A percentile compares a stretch with the other conserved stretches of the same genome.
Conservation (phyloP, 345 rosid species). For the Salix purpurea region DNA sequence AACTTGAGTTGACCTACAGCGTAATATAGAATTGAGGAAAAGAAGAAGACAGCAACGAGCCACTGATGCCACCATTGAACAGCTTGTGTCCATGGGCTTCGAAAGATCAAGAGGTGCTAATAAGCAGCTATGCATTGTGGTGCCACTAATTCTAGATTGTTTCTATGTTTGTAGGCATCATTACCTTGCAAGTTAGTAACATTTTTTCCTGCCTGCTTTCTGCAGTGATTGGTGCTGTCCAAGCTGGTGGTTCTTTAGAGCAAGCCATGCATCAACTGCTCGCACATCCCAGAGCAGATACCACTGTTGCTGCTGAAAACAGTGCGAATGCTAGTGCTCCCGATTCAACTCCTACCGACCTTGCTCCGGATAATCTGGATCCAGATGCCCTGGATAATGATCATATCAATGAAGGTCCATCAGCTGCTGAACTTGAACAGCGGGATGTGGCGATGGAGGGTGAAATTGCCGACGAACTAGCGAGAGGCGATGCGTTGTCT, state of each 20-base stretch:
- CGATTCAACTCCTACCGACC: not conserved
- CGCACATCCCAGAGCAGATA: conserved; percentile 22
- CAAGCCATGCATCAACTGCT: conserved; percentile 50
- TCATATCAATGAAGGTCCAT: conserved; percentile 23
- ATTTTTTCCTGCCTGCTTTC: conserved; percentile 12
- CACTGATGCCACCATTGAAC: conserved; percentile 36
- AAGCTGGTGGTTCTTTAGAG: conserved; percentile 47
- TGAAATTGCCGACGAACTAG: conserved; percentile 58
- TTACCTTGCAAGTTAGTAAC: not conserved
- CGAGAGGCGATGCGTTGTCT: conserved; percentile 45
- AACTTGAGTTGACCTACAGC: conserved; percentile 33
- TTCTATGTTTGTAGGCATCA: not conserved
- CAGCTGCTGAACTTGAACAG: conserved; percentile 17
- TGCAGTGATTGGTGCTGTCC: conserved; percentile 55
- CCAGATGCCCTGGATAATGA: conserved; percentile 11
- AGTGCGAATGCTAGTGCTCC: conserved; percentile 7
- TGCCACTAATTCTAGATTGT: not conserved
- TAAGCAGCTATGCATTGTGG: not conserved
- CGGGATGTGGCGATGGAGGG: conserved; percentile 79
- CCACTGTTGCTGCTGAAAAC: conserved; percentile 12
- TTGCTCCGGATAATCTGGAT: not conserved
- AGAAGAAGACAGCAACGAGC: conserved; percentile 49
- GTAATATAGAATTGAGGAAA: conserved; percentile 64
- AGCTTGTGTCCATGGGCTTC: conserved; percentile 87
- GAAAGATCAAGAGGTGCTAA: conserved; percentile 62